A percentile compares a stretch with the other conserved stretches of the same genome.
phyloP scores from a whole-genome alignment of 169 alveolate genomes.

The Plasmodium ovale region DNA sequence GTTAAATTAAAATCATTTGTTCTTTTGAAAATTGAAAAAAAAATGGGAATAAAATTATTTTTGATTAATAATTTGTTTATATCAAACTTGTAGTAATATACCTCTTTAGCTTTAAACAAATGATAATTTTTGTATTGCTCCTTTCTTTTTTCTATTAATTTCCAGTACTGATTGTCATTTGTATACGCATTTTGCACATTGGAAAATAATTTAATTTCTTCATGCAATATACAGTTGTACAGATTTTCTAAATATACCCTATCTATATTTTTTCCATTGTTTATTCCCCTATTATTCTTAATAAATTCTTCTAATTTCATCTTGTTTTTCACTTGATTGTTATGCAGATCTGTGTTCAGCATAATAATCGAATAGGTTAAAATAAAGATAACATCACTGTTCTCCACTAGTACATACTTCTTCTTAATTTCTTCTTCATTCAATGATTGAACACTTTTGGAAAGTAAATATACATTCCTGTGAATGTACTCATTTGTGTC shows the following conservation, averaged over 20 bases:
- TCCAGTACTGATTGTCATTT: conserved; percentile 77
- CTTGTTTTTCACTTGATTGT: conserved; percentile 89
- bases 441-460: conserved; percentile 48
- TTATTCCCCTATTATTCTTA: conserved; percentile 91
- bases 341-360: conserved; percentile 94
- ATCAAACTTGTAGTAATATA: conserved; percentile 39
- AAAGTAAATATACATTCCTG: conserved; percentile 33
- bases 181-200: conserved; percentile 48
- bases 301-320: conserved; percentile 91
- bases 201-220: conserved; percentile 77
- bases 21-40: conserved; percentile 60
- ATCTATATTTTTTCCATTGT: conserved; percentile 90
- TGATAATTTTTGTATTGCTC: conserved; percentile 67
- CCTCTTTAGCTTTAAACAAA: conserved; percentile 32
- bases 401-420: conserved; percentile 80
- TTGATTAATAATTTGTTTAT: conserved; percentile 50
- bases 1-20: conserved; percentile 45
- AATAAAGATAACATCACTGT: conserved; percentile 89
- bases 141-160: conserved; percentile 46
- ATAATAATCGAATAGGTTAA: conserved; percentile 91
- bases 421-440: conserved; percentile 75
- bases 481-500: conserved; percentile 58
- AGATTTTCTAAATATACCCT: conserved; percentile 82
- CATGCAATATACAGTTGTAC: conserved; percentile 83
- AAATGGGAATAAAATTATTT: conserved; percentile 65